These are phyloP conservation scores for Periconia sp. DNA, from an alignment of 2,329 filamentous ascomycete species.

Conservation along the genomic window DNA sequence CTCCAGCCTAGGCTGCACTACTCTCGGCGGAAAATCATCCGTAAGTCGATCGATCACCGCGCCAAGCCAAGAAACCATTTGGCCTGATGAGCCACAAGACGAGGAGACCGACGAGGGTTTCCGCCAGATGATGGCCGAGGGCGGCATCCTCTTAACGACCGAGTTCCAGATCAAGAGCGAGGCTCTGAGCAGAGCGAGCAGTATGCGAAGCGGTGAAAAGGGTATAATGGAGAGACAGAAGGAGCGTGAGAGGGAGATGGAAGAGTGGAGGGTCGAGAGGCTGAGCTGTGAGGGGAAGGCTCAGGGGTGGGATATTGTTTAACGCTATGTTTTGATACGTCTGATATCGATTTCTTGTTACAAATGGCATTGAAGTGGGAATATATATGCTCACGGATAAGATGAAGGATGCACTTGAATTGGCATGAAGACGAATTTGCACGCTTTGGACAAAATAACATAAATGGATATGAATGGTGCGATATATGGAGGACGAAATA, in stretches of 20 bases:
- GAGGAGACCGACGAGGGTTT: neutral
- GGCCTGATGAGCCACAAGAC: constrained; percentile 5
- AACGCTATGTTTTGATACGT: no score
- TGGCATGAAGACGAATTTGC: no score
- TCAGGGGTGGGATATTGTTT: neutral
- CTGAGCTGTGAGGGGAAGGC: neutral
- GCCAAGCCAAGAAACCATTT: constrained; percentile 10
- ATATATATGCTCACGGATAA: no score
- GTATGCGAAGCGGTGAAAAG: constrained; percentile 1
- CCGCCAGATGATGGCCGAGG: constrained; percentile 3
- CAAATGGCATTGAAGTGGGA: no score
- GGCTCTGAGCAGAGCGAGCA: constrained; percentile 8
- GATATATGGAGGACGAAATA: no score
- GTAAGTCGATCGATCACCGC: neutral
- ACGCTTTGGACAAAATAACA: no score
- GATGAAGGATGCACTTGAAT: no score
- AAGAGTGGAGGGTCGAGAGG: constrained; percentile 2
- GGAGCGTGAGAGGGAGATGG: neutral
- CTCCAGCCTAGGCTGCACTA: neutral
- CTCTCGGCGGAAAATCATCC: neutral
- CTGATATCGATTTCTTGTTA: no score
- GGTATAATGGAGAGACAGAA: neutral
- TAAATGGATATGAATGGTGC: no score
- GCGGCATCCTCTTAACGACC: constrained; percentile 13
- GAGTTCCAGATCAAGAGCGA: constrained; percentile 14